These are phyloP conservation scores for Nitzschia putrida DNA, from an alignment of 108 stramenopile genomes.

Conservation along the genomic window DNA sequence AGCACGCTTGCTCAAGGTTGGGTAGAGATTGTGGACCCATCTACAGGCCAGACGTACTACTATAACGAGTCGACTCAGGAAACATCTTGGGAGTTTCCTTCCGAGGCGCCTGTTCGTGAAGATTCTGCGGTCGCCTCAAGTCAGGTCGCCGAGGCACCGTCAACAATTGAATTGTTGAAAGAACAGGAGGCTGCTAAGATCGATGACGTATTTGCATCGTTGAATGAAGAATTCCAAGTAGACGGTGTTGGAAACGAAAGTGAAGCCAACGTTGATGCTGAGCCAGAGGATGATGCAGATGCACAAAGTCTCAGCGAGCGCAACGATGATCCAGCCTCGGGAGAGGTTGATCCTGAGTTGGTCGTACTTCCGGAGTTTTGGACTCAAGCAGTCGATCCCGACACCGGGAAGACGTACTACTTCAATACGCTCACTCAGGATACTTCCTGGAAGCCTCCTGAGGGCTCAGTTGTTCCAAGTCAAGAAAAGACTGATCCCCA, in stretches of 20 bases:
- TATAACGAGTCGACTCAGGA: slow-evolving; percentile 51
- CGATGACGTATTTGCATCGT: not conserved
- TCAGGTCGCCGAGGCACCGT: not conserved
- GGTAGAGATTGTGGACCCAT: slow-evolving; percentile 55
- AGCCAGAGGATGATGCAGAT: not conserved
- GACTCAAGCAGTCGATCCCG: slow-evolving; percentile 41
- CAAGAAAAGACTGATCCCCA: too few species aligned
- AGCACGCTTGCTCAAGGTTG: slow-evolving; percentile 34
- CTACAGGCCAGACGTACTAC: slow-evolving; percentile 54
- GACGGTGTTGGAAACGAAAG: not conserved
- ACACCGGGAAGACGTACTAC: slow-evolving; percentile 44
- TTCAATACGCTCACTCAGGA: slow-evolving; percentile 38
- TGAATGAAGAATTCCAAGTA: not conserved
- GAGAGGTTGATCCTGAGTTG: not conserved
- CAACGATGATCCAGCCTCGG: too few species aligned
- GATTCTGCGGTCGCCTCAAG: not conserved
- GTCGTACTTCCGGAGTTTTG: slow-evolving; percentile 44
- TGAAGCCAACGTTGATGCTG: not conserved
- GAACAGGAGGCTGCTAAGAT: too few species aligned
- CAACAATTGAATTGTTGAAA: too few species aligned
- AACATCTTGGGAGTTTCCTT: slow-evolving; percentile 54
- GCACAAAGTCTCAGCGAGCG: too few species aligned
- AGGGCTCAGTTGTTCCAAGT: not conserved
- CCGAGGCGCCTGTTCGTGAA: not conserved
- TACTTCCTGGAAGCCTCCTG: slow-evolving; percentile 30